These are phyloP conservation scores for Cercospora zeina DNA, from an alignment of 2,329 filamentous ascomycete species.

Conservation along the genomic window DNA sequence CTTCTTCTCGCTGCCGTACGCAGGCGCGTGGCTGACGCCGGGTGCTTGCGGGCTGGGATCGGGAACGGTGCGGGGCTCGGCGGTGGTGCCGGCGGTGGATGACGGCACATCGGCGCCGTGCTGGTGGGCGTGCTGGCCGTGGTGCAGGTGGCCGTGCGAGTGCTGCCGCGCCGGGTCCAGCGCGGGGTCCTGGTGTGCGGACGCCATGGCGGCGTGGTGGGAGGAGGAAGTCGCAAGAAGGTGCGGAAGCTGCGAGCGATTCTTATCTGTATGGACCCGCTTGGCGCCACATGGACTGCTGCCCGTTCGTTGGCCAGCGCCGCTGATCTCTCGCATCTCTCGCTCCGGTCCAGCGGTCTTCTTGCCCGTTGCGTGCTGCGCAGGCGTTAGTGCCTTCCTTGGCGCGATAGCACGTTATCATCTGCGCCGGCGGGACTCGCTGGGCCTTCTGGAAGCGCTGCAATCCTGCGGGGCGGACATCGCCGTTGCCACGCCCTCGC, in stretches of 20 bases:
- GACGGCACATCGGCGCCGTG: slow-evolving; percentile 25
- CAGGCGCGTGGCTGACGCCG: slow-evolving; percentile 23
- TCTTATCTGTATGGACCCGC: slow-evolving; percentile 19
- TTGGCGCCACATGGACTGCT: slow-evolving; percentile 15
- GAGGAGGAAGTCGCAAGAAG: not conserved
- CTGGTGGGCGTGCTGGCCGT: slow-evolving; percentile 33
- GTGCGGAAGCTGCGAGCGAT: slow-evolving; percentile 4
- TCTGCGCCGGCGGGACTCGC: not conserved
- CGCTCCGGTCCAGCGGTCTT: slow-evolving; percentile 14
- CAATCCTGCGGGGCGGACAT: not conserved
- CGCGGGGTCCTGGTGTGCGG: slow-evolving; percentile 39
- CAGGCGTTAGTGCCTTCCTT: slow-evolving; percentile 15
- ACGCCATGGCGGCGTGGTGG: slow-evolving; percentile 12
- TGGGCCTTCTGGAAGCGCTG: not conserved
- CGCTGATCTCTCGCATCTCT: slow-evolving; percentile 10
- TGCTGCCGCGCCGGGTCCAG: slow-evolving; percentile 44
- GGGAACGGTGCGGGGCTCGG: slow-evolving; percentile 27
- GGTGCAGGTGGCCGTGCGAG: slow-evolving; percentile 45
- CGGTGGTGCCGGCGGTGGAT: slow-evolving; percentile 29
- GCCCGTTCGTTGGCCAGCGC: slow-evolving; percentile 14
- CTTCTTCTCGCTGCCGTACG: slow-evolving; percentile 27
- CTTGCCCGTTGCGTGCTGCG: slow-evolving; percentile 15
- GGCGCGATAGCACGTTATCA: slow-evolving; percentile 18
- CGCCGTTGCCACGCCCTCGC: not conserved
- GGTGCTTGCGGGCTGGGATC: slow-evolving; percentile 27